phyloP scores from a whole-genome alignment of 176 grass and related monocot genomes.

The Otatea glauca region DNA sequence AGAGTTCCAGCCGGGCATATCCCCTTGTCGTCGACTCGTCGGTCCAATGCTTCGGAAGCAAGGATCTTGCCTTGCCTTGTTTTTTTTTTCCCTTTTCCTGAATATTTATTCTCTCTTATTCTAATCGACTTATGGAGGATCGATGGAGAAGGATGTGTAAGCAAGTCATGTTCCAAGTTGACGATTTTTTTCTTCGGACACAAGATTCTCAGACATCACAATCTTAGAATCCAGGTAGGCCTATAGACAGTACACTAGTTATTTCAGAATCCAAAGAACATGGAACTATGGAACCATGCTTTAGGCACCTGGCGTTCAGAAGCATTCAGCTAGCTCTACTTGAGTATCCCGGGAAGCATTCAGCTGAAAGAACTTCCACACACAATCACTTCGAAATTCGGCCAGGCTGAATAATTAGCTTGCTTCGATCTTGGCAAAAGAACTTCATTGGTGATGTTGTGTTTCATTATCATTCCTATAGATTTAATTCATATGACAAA shows the following conservation, averaged over 20 bases:
- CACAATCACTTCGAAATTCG: background rate
- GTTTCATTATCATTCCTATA: too few relatives aligned
- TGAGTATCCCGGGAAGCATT: background rate
- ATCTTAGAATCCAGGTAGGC: background rate
- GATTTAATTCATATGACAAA: too few relatives aligned
- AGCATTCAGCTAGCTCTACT: too few relatives aligned
- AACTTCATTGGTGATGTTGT: too few relatives aligned
- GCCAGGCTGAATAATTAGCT: background rate
- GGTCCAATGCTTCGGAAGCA: background rate
- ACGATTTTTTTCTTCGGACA: background rate
- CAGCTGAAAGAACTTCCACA: background rate
- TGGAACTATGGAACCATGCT: background rate
- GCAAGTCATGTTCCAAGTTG: background rate
- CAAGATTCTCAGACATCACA: background rate
- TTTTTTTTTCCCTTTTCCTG: background rate
- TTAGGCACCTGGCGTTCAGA: background rate
- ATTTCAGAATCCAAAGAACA: background rate
- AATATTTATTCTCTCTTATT: background rate
- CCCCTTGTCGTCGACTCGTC: background rate
- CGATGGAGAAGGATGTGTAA: background rate
- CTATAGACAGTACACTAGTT: background rate
- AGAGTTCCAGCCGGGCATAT: slow-evolving; percentile 5
- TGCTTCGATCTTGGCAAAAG: background rate
- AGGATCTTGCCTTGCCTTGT: background rate
- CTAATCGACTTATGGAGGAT: background rate